These are phyloP conservation scores for Hemisphaericaspora lyxosophila DNA, from an alignment of 1,139 yeast genomes.

Conservation along the genomic window DNA sequence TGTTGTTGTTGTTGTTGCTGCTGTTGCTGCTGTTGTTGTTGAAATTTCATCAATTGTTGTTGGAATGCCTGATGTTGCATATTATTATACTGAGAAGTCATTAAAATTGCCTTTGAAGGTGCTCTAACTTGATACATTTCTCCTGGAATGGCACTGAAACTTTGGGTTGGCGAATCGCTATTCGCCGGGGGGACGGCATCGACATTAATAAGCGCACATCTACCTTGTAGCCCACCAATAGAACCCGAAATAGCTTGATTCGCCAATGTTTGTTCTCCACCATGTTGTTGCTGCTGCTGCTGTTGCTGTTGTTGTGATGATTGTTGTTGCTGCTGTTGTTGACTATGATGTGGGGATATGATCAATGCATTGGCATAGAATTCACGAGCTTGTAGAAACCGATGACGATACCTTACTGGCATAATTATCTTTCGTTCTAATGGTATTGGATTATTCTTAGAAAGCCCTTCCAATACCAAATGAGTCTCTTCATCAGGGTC, in stretches of 20 bases:
- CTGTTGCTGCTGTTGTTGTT: slow-evolving; percentile 43
- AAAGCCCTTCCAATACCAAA: slow-evolving; percentile 88
- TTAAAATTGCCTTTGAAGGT: slow-evolving; percentile 52
- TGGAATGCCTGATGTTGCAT: slow-evolving; percentile 51
- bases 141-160: slow-evolving; percentile 53
- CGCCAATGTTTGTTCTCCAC: slow-evolving; percentile 40
- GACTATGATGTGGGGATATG: slow-evolving; percentile 29
- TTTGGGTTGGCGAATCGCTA: slow-evolving; percentile 41
- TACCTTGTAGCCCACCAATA: slow-evolving; percentile 72
- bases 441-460: slow-evolving; percentile 77
- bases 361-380: slow-evolving; percentile 68
- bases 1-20: slow-evolving; percentile 35
- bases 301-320: slow-evolving; percentile 15
- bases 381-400: slow-evolving; percentile 79
- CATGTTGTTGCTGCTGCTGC: slow-evolving; percentile 10
- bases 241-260: slow-evolving; percentile 54
- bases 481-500: slow-evolving; percentile 93
- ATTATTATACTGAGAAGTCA: slow-evolving; percentile 45
- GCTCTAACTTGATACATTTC: slow-evolving; percentile 60
- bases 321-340: slow-evolving; percentile 15
- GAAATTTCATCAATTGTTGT: slow-evolving; percentile 47
- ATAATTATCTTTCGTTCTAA: slow-evolving; percentile 72
- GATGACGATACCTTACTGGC: slow-evolving; percentile 69
- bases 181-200: slow-evolving; percentile 35
- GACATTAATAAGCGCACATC: slow-evolving; percentile 72